These are phyloP conservation scores for Wickerhamomyces sp. DNA, from an alignment of 1,139 yeast genomes.

Conservation along the genomic window DNA sequence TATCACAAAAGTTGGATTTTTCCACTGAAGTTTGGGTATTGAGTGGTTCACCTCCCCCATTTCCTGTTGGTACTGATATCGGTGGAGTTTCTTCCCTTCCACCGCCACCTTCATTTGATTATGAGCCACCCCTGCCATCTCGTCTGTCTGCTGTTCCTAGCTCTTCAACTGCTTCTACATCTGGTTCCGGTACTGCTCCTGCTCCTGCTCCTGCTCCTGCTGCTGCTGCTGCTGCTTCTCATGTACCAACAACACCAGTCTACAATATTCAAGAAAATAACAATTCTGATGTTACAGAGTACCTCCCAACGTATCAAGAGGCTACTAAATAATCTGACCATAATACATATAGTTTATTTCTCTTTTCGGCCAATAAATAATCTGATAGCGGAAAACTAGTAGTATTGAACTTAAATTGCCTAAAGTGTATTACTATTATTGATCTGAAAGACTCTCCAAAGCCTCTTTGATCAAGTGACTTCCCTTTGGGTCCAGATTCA, in stretches of 20 bases:
- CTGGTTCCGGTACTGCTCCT: neutral
- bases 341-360: too few relatives aligned
- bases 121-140: neutral
- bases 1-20: slow-evolving; percentile 28
- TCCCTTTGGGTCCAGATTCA: slow-evolving; percentile 92
- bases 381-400: too few relatives aligned
- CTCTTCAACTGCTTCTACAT: neutral
- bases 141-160: neutral
- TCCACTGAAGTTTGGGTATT: slow-evolving; percentile 35
- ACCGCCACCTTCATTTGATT: neutral
- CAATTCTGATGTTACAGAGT: neutral
- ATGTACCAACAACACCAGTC: too few relatives aligned
- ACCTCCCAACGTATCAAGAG: slow-evolving; percentile 8
- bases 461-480: slow-evolving; percentile 84
- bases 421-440: neutral
- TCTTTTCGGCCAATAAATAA: too few relatives aligned
- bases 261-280: neutral
- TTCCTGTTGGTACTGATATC: neutral
- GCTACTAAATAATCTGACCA: neutral
- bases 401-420: too few relatives aligned
- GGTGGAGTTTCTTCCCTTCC: neutral
- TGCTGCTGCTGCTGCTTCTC: too few relatives aligned
- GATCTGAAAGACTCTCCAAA: slow-evolving; percentile 42
- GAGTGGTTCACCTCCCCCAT: slow-evolving; percentile 34
- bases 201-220: neutral